Base-by-base conservation (phyloP, 108 stramenopile species). In the Nannochloropsis gaditana region DNA sequence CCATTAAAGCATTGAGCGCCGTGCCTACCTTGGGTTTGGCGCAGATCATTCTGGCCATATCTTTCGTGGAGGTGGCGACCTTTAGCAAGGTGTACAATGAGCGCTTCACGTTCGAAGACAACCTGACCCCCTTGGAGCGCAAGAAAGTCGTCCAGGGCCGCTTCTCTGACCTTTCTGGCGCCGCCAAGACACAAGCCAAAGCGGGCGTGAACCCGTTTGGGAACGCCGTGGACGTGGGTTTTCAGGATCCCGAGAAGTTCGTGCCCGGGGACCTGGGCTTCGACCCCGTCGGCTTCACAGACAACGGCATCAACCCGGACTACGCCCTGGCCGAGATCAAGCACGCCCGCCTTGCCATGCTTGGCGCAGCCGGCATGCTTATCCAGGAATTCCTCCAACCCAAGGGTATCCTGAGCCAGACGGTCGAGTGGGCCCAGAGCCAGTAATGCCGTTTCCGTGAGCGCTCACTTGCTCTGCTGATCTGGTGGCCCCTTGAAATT, bases 291-390 rank as follows among this genome's bases (percentile, higher is more conserved):
- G 89, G 89, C 42, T 73, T 89, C 45, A 50, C 85, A 44, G 86
- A 82, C 79, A 84, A 86, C 73, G 89, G 89, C 80, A 41, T 89
- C 83, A 85, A 85, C 85, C 85, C 89, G 41, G 89, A 89, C 85
- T 89, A 86, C 85, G 89, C 85, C 17, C 83, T 86, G 44, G 89
- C 89, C 43, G 90, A 90, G 87, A 84, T 90, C 80, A 90, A 90
- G 87, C 90, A 90, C 89, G 84, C 73, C 83, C 87, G 90, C 19
- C 88, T 90, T 80, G 90, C 90, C 15, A 90, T 90, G 90, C n/a
- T 90, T 19, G 90, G 88, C 11, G 45, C 87, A 79, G 87, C 90
- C 3, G 90, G 90, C n/a, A 90, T 90, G 90, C 83, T 87, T 15
- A n/a, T 87, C 31, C 83, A 83, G 41, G 44, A 84, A 42, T 83